A percentile compares a stretch with the other conserved stretches of the same genome.
These are phyloP conservation scores for Danielozyma ontarioensis DNA, from an alignment of 805 yeast species.

Conservation along the genomic window DNA sequence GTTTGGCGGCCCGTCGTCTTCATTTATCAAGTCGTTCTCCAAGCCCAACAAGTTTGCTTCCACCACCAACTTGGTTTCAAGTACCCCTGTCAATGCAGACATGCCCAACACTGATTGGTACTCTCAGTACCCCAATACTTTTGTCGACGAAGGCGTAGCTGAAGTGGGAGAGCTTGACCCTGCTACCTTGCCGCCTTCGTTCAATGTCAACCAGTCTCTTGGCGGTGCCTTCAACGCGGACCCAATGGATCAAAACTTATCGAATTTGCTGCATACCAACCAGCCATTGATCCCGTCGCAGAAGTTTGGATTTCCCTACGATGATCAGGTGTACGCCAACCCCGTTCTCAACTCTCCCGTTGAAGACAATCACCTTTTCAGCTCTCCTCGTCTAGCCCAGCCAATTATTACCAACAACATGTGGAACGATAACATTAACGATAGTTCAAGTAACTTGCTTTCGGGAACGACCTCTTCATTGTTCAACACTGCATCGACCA, in stretches of 20 bases:
- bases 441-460: no score
- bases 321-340: slow-evolving; percentile 11
- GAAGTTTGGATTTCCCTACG: slow-evolving; percentile 14
- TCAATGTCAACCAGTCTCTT: neutral
- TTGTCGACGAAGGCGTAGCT: no score
- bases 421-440: neutral
- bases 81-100: no score
- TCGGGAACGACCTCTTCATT: neutral
- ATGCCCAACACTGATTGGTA: no score
- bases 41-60: neutral
- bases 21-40: neutral
- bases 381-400: neutral
- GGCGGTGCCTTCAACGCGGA: no score
- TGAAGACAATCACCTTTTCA: slow-evolving; percentile 2
- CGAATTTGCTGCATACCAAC: neutral
- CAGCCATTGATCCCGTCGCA: neutral
- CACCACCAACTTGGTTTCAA: no score
- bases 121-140: neutral
- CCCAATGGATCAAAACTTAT: neutral
- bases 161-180: neutral
- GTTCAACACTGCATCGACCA: neutral
- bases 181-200: neutral
- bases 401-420: neutral
- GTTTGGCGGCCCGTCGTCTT: neutral
- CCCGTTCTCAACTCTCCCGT: slow-evolving; percentile 5